Base-by-base conservation (phyloP, 495 filamentous ascomycete genomes). In the Thozetella sp. region DNA sequence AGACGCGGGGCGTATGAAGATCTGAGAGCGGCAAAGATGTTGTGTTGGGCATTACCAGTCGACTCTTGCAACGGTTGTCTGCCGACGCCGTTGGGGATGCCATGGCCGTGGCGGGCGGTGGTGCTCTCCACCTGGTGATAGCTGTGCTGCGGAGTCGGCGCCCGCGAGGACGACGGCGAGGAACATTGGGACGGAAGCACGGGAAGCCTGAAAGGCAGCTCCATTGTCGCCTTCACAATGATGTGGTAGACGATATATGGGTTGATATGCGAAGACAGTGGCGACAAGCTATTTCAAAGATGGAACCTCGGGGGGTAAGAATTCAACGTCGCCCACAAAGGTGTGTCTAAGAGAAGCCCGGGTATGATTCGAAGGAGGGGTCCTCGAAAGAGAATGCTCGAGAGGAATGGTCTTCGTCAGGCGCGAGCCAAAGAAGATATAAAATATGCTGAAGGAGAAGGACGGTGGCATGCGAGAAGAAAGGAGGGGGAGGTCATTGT, bases 351-450 rank as follows among this genome's bases (percentile, higher is more conserved):
- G 60, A 58, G 67, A 60, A 59, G 48, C 22, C 52, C 37, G 25
- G 55, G 63, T 75, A 79, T 74, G 81, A 77, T 74, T 71, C 77
- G 70, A 75, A 72, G 75, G 71, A 78, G 78, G 81, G 71, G 75
- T n/a, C n/a, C n/a, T n/a, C n/a, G n/a, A n/a, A 80, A 83, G 80
- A 82, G 82, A 85, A 85, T 85, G 83, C 81, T 53, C 22, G 59
- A 53, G 55, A 67, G 72, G 70, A 74, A 72, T 74, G 70, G 60
- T 56, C 34, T 45, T 58, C 22, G 60, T 63, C 67, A 63, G 55
- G 57, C 62, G 72, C 63, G 64, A 69, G 72, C 66, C 70, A 69
- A 53, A 70, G 57, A 40, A 58, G 60, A 69, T 71, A 74, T 72
- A 69, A 69, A 57, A 63, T 69, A 68, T 63, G 63, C 60, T 63